phyloP scores from a whole-genome alignment of 2,329 filamentous ascomycete genomes.

The Aspergillus ruber region DNA sequence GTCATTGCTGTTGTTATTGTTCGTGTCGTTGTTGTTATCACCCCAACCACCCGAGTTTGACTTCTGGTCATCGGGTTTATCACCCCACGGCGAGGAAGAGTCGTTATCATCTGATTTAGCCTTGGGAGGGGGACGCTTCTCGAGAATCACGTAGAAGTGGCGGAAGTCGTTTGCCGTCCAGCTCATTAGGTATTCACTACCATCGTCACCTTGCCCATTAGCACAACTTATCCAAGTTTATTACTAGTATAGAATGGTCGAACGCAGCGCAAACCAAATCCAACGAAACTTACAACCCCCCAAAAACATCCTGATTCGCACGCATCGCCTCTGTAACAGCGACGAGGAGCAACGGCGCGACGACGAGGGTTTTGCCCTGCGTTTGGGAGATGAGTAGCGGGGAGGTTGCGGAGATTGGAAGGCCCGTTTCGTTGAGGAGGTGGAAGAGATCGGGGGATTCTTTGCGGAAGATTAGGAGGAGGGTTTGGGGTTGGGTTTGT shows the following conservation, averaged over 20 bases:
- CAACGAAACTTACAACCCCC: neutral
- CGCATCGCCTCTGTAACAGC: slow-evolving; percentile 1
- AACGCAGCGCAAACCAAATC: neutral
- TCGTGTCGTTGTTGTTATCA: neutral
- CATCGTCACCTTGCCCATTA: neutral
- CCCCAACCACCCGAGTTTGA: neutral
- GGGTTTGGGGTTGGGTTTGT: neutral
- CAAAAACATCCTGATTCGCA: neutral
- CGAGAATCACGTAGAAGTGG: neutral
- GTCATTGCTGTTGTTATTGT: neutral
- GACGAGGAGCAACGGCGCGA: neutral
- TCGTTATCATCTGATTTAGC: neutral
- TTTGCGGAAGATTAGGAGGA: slow-evolving; percentile 2
- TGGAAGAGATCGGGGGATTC: neutral
- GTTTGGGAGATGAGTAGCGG: neutral
- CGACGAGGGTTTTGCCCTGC: neutral
- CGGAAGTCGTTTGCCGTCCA: neutral
- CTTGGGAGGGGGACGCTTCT: neutral
- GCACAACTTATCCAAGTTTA: neutral
- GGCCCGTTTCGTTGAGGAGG: slow-evolving; percentile 1
- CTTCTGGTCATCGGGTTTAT: too few relatives aligned
- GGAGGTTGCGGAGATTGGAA: neutral
- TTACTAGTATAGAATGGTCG: too few relatives aligned
- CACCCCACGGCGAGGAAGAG: neutral
- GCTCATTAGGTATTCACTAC: slow-evolving; percentile 3